A percentile compares a stretch with the other conserved stretches of the same genome.
Conservation (phyloP, 2,329 filamentous ascomycete species). For the Exophiala oligosperma region DNA sequence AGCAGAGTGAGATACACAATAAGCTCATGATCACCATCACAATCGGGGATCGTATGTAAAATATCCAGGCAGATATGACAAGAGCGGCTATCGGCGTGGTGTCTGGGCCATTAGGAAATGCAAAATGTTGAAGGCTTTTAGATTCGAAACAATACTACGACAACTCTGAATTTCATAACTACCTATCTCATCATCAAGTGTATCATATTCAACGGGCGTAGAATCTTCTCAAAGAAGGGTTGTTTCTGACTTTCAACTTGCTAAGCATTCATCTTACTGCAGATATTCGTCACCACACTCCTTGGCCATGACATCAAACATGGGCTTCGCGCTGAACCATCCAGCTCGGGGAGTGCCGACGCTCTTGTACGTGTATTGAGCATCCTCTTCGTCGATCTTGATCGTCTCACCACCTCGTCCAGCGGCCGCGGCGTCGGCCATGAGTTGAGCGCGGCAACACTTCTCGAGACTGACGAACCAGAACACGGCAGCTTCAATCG, state of each 20-base stretch:
- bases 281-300: slow-evolving; percentile 60
- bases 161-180: too few species aligned
- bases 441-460: slow-evolving; percentile 54
- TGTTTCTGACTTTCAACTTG: background rate
- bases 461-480: slow-evolving; percentile 58
- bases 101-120: too few species aligned
- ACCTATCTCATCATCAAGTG: too few species aligned
- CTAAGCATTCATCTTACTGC: slow-evolving; percentile 3
- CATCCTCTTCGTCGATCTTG: slow-evolving; percentile 68
- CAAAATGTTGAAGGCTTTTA: too few species aligned
- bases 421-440: slow-evolving; percentile 53
- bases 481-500: slow-evolving; percentile 50
- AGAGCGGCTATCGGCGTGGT: too few species aligned
- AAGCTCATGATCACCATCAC: too few species aligned
- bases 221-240: too few species aligned
- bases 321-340: slow-evolving; percentile 69
- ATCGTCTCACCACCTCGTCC: slow-evolving; percentile 65
- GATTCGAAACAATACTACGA: too few species aligned
- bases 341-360: slow-evolving; percentile 63
- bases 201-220: too few species aligned
- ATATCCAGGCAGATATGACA: too few species aligned
- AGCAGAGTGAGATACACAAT: too few species aligned
- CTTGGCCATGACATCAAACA: slow-evolving; percentile 69
- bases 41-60: too few species aligned
- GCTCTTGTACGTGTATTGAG: slow-evolving; percentile 65